Conservation (phyloP, 2,329 filamentous ascomycete species). For the Venturia carpophila region DNA sequence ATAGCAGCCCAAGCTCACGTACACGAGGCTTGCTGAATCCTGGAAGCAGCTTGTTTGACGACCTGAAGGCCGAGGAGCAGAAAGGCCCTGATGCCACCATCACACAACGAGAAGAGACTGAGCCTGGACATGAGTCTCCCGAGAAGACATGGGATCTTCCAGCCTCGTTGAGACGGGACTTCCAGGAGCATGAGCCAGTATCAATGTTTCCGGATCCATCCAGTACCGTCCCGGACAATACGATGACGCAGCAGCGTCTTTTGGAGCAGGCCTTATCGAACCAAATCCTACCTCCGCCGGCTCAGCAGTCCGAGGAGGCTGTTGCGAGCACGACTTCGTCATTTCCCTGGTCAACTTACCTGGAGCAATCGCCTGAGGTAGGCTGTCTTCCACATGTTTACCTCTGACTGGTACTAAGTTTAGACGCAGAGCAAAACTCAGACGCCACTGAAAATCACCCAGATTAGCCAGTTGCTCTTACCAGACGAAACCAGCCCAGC, state of each 20-base stretch:
- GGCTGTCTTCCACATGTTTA: neutral
- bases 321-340: constrained; percentile 1
- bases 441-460: neutral
- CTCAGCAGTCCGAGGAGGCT: neutral
- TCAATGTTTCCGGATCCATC: constrained; percentile 16
- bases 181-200: constrained; percentile 12
- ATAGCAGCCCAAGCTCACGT: constrained; percentile 3
- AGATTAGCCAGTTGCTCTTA: constrained; percentile 7
- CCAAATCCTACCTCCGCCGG: neutral
- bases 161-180: constrained; percentile 12
- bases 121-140: neutral
- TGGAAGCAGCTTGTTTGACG: constrained; percentile 5
- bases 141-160: constrained; percentile 15
- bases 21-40: neutral
- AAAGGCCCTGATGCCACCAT: neutral
- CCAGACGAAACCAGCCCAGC: neutral
- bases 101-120: neutral
- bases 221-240: constrained; percentile 18
- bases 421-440: neutral
- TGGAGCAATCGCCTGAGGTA: constrained; percentile 8
- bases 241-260: constrained; percentile 15
- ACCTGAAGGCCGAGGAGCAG: neutral
- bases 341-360: constrained; percentile 14
- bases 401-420: neutral
- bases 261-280: constrained; percentile 13